phyloP scores from a whole-genome alignment of 202 grass and related monocot species.

The Zoysia matrella region DNA sequence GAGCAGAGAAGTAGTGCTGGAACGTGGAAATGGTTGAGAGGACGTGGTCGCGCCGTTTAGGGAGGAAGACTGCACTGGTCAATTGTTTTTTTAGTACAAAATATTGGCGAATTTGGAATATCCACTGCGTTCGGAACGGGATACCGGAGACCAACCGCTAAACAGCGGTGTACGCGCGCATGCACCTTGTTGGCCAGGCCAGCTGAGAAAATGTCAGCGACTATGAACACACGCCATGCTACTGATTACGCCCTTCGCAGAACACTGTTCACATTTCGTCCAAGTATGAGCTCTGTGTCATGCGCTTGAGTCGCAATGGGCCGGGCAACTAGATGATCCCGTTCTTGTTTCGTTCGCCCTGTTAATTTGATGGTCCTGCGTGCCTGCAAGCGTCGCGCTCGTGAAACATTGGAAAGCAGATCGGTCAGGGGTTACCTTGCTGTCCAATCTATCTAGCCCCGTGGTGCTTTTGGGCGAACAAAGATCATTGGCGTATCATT shows the following conservation, averaged over 20 bases:
- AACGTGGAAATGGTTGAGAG: background rate
- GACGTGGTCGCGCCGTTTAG: background rate
- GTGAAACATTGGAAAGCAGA: too few relatives aligned
- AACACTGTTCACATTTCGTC: too few relatives aligned
- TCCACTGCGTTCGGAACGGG: background rate
- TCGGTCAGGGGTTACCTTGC: too few relatives aligned
- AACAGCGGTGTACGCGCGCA: background rate
- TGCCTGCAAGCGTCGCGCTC: too few relatives aligned
- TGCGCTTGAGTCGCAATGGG: too few relatives aligned
- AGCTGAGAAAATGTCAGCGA: background rate
- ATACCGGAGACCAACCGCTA: background rate
- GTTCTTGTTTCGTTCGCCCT: too few relatives aligned
- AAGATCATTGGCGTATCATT: slow-evolving; percentile 22
- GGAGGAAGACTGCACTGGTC: background rate
- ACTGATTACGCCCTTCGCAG: too few relatives aligned
- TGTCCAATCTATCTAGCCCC: too few relatives aligned
- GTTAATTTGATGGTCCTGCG: too few relatives aligned
- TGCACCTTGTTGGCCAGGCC: background rate
- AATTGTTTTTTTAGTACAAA: background rate
- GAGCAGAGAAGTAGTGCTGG: background rate
- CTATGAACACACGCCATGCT: background rate
- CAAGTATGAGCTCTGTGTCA: too few relatives aligned
- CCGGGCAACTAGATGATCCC: too few relatives aligned
- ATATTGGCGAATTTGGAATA: background rate
- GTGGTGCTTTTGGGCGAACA: background rate